Evolutionary conservation across 208 protist species (phyloP).

Genomic region (Acanthamoeba rhysodes): DNA sequence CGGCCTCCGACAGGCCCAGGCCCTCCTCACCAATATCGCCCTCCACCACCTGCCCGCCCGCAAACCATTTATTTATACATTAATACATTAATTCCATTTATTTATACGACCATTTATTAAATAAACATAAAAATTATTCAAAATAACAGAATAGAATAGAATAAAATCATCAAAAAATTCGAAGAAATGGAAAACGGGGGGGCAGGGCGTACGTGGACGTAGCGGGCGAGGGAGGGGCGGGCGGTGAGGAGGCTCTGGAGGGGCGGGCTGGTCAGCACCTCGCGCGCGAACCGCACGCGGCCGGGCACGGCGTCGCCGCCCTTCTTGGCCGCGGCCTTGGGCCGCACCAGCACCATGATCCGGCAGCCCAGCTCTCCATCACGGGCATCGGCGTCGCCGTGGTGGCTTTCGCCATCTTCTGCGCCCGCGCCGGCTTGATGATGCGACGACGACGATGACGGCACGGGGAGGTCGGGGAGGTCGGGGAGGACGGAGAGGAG

Average conservation of each 20-base stretch:
- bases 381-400: not conserved
- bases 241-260: constrained; percentile 15
- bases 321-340: not conserved
- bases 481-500: constrained; percentile 52
- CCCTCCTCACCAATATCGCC: constrained; percentile 8
- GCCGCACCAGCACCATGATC: constrained; percentile 13
- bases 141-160: not conserved
- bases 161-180: not conserved
- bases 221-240: constrained; percentile 28
- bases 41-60: not conserved
- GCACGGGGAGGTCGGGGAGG: not conserved
- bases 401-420: not conserved
- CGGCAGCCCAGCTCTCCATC: not conserved
- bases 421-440: too few relatives aligned
- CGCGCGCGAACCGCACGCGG: not conserved
- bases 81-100: too few relatives aligned
- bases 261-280: constrained; percentile 20
- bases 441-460: too few relatives aligned
- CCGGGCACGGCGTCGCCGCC: not conserved
- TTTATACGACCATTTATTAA: too few relatives aligned
- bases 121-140: too few relatives aligned
- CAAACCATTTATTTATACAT: not conserved
- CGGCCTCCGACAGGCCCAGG: constrained; percentile 6
- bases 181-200: not conserved
- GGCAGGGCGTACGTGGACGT: not conserved